phyloP scores from a whole-genome alignment of 1,284 basidiomycete species.

The Lignosus rhinocerotis region DNA sequence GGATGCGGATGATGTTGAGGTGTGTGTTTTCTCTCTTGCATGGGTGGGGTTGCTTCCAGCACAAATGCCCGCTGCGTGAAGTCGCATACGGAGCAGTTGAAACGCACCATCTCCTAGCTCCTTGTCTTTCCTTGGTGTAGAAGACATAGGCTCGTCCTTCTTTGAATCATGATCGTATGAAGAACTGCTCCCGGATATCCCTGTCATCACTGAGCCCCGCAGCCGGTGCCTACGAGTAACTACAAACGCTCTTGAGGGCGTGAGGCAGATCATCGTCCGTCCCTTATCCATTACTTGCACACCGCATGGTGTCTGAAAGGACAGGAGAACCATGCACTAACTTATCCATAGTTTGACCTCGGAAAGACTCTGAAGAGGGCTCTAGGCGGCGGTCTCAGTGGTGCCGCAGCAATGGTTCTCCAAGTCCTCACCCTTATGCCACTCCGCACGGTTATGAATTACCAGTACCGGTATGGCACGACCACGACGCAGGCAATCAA shows the following conservation, averaged over 20 bases:
- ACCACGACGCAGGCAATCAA: slow-evolving; percentile 62
- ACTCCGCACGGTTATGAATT: slow-evolving; percentile 89
- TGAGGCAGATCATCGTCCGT: no score
- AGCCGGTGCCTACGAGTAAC: no score
- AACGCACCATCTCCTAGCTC: no score
- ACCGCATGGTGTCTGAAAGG: background rate
- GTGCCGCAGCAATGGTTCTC: slow-evolving; percentile 77
- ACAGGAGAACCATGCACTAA: background rate
- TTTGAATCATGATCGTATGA: no score
- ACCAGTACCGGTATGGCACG: slow-evolving; percentile 84
- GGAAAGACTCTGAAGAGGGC: slow-evolving; percentile 74
- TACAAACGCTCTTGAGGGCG: no score
- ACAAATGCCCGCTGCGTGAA: background rate
- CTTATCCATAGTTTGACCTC: slow-evolving; percentile 66
- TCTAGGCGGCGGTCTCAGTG: slow-evolving; percentile 82
- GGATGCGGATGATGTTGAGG: slow-evolving; percentile 65
- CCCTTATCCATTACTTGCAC: background rate
- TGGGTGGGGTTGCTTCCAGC: background rate
- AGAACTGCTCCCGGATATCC: no score
- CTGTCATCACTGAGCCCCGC: no score
- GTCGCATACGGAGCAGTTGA: background rate
- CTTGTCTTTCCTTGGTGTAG: no score
- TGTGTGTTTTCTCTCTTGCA: slow-evolving; percentile 34
- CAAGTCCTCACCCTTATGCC: slow-evolving; percentile 89
- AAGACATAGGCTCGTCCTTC: no score